Evolutionary conservation across 225 moss, liverwort and hornwort species (phyloP).

Genomic region (Pseudoscleropodium purum): DNA sequence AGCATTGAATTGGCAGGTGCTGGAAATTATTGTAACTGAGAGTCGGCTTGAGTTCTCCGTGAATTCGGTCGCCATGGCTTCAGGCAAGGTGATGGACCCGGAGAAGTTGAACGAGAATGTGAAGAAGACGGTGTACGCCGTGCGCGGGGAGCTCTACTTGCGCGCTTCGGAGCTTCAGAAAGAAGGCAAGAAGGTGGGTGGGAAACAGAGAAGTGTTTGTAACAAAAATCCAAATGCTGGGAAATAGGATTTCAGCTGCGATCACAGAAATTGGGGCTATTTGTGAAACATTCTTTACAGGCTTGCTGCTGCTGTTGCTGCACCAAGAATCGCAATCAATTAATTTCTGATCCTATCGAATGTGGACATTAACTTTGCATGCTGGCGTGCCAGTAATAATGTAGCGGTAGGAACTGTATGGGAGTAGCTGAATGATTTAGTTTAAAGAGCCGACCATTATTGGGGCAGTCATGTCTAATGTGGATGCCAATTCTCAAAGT

Average conservation of each 20-base stretch:
- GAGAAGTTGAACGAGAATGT: slow-evolving; percentile 81
- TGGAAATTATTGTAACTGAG: neutral
- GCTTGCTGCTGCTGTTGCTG: neutral
- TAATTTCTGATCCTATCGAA: neutral
- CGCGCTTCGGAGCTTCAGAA: slow-evolving; percentile 91
- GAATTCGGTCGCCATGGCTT: slow-evolving; percentile 4
- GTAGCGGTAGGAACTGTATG: neutral
- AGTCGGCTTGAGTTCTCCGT: neutral
- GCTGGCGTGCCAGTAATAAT: neutral
- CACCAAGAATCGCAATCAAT: neutral
- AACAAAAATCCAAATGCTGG: neutral
- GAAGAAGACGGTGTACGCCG: slow-evolving; percentile 89
- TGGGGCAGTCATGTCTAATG: neutral
- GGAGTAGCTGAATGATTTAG: neutral
- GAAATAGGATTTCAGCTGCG: neutral
- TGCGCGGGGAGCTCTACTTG: slow-evolving; percentile 89
- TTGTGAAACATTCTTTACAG: neutral
- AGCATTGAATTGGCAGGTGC: neutral
- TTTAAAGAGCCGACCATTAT: neutral
- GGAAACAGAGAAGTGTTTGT: too few species aligned
- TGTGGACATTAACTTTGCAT: neutral
- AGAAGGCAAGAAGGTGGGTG: slow-evolving; percentile 28
- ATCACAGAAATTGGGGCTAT: neutral
- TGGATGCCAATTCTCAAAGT: neutral
- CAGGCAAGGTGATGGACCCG: slow-evolving; percentile 74